Evolutionary conservation across 768 basidiomycete genomes (phyloP), one percentile per base, ranked within the genome.

Genomic region (Russula sp.): DNA sequence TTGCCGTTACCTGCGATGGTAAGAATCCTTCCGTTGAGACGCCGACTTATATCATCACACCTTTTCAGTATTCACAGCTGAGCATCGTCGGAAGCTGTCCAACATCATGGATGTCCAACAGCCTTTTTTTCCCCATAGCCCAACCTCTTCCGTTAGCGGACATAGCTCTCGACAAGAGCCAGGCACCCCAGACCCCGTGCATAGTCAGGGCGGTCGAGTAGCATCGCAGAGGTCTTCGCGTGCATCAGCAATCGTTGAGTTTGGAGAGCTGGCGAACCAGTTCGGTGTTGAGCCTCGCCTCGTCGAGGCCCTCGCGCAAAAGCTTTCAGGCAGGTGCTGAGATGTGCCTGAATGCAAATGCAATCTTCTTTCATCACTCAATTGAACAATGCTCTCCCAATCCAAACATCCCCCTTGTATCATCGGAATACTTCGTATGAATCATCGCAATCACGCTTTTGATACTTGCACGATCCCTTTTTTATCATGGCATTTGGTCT

Each of bases 141-240:
- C 66, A 13, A 42, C 57, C 9, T 66, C 66, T 50, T 65, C 64
- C 39, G 51, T 41, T 18, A 66, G 58, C 18, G 59, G 65, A 41
- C 58, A 55, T 34, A 66, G 66, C 53, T 66, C 64, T 36, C 59
- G 52, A 25, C 54, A 54, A 9, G 62, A 64, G 11, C 57, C 53
- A 22, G 48, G 60, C 42, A 66, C 66, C 8, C 66, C 64, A 22
- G 66, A 66, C 38, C 60, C 53, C 22, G 7, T 39, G n/a, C n/a
- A 45, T 49, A 75, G 87, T 36, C 78, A 83, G 46, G 70, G 88
- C 32, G 81, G 89, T 48, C 81, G 87, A 68, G 84, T 85, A 3
- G 78, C 88, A 48, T 83, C 81, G 43, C 83, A 86, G 63, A 79
- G 86, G 53, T 75, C 88, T 64, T 73, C 73, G 4, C 52, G 52